Evolutionary conservation across 2,329 filamentous ascomycete genomes (phyloP).

Genomic region (Emmonsiellopsis sp.): DNA sequence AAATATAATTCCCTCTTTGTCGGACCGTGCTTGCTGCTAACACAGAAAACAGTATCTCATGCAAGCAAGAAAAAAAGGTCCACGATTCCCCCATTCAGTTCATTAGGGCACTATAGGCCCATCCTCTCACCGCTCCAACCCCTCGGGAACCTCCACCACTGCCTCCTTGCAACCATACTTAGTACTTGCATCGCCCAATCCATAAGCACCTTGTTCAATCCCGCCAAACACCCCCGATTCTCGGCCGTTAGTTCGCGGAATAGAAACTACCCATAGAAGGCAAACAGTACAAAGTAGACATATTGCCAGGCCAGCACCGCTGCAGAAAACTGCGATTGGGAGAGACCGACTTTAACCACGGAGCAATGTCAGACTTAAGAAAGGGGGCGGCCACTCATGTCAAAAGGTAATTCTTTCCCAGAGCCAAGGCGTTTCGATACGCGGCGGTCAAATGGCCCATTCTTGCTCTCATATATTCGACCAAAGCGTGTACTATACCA

Average conservation of each 20-base stretch:
- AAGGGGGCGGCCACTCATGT: constrained; percentile 3
- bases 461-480: constrained; percentile 4
- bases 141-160: constrained; percentile 60
- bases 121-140: constrained; percentile 48
- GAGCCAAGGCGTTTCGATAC: constrained; percentile 3
- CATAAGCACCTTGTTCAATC: constrained; percentile 52
- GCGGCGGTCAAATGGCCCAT: constrained; percentile 1
- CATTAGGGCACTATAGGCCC: constrained; percentile 28
- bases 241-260: too few relatives aligned
- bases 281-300: too few relatives aligned
- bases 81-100: too few relatives aligned
- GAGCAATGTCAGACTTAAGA: neutral
- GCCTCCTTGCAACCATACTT: constrained; percentile 59
- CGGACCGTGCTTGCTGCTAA: too few relatives aligned
- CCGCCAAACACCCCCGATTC: constrained; percentile 48
- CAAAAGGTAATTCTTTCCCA: constrained; percentile 5
- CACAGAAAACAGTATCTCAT: too few relatives aligned
- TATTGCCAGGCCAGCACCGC: too few relatives aligned
- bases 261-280: too few relatives aligned
- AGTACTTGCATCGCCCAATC: constrained; percentile 44
- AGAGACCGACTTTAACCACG: too few relatives aligned
- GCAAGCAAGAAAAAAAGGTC: too few relatives aligned
- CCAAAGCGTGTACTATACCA: constrained; percentile 4
- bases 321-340: too few relatives aligned
- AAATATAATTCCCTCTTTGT: too few relatives aligned